Evolutionary conservation across 164 flowering plant species (phyloP), one percentile per base, ranked within the genome.

Genomic region (Umbilicus rupestris): DNA sequence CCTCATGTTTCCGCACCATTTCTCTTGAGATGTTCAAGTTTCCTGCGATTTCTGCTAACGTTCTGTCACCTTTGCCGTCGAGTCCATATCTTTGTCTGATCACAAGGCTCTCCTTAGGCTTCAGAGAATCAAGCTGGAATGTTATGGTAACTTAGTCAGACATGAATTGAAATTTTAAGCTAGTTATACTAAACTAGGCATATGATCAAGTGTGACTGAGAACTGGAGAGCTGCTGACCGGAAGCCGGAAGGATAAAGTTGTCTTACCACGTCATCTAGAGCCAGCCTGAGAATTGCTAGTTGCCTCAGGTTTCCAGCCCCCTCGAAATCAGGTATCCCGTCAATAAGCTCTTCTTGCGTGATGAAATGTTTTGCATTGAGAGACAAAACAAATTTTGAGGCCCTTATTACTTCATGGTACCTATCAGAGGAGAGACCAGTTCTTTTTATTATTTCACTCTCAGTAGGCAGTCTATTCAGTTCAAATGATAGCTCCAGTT

Each of bases 31-130:
- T 89, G 59, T 81, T 89, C 47, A 94, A 77, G 78, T 91, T 94
- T 17, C 96, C 93, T 1, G 96, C 97, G 33, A 91, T 91, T 73
- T 94, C 99, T 47, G 96, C 96, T 71, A 94, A 65, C 64, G 99
- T 87, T 72, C 96, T 77, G 37, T 87, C 87, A 20, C 99, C 96
- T 79, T 82, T 89, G 0, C 99, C 99, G 70, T 94, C 99, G 2
- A 94, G 96, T 6, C 99, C 99, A 46, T 84, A 94, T 75, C 96
- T 85, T 68, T 94, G 99, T 64, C 99, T 83, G 66, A 94, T 83
- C 75, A 94, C 99, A 80, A 94, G 73, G 80, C 92, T 94, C 82
- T 94, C 99, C 82, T 91, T 94, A 0, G 99, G 99, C 78, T 88
- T 91, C 74, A 94, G 71, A 12, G 99, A 94, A 75, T 94, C 99